Base-by-base conservation (phyloP, 768 basidiomycete species). In the Amanita pseudoporphyria region DNA sequence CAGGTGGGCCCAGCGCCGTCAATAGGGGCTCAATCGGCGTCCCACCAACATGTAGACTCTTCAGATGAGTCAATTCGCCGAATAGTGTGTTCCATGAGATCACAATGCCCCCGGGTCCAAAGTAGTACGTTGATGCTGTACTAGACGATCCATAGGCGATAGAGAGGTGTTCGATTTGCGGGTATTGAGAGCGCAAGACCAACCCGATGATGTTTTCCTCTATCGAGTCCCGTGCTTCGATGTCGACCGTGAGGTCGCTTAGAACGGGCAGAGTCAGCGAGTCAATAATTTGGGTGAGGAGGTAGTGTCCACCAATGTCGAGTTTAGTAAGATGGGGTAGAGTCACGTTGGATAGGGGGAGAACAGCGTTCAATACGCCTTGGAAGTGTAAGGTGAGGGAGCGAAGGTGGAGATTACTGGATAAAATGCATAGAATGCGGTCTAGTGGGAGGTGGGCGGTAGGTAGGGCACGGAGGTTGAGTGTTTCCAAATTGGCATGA, bases 171-270 rank as follows among this genome's bases (percentile, higher is more conserved):
- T 71, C 71, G 6, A 89, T 59, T 0, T 74, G 70, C 0, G 84
- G 81, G 32, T 73, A 67, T 24, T 71, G 69, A 0, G 83, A 84
- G 22, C 86, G 77, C 18, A 72, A 59, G 24, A 85, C 68, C 38
- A 89, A 73, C 45, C 68, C 68, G 12, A 74, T 69, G 45, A 88
- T 76, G n/a, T 74, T 73, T 40, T 87, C 84, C 58, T 87, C 86
- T 50, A 86, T 71, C 0, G 83, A 76, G 53, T 86, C 83, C n/a
- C 87, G 76, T 1, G 79, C 71, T 60, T 87, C 85, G 52, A 88
- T 76, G 59, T 87, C 83, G 39, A 88, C 66, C 2, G 69, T 77
- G 13, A 88, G 73, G 21, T 69, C 64, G n/a, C 72, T 73, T 39
- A 89, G 67, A 3, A 62, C 55, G 0, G 87, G 87, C 10, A 81